Conservation (phyloP, 441 rosid genomes). For the Populus hybrid region DNA sequence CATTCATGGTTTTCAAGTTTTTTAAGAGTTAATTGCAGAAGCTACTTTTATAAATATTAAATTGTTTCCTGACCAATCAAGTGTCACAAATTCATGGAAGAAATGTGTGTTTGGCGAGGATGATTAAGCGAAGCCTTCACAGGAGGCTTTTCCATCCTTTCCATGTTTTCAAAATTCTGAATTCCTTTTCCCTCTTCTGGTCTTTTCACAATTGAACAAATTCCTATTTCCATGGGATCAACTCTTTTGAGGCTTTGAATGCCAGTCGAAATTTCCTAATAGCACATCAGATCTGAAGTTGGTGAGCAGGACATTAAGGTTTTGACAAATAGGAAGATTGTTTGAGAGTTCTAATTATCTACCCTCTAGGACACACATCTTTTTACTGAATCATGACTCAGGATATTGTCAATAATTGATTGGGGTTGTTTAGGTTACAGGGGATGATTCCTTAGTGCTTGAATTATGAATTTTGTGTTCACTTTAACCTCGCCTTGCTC, state of each 20-base stretch:
- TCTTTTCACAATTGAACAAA: background rate
- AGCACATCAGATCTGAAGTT: background rate
- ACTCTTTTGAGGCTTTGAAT: too few relatives aligned
- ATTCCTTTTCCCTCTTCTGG: background rate
- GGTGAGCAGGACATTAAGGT: background rate
- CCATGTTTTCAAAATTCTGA: background rate
- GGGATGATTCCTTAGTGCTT: background rate
- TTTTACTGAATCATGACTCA: background rate
- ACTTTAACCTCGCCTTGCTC: background rate
- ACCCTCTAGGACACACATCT: background rate
- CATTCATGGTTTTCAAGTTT: slow-evolving; percentile 1
- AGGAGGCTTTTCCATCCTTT: background rate
- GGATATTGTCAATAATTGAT: background rate
- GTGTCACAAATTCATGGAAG: background rate
- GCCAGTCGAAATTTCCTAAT: too few relatives aligned
- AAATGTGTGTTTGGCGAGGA: background rate
- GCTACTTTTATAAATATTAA: slow-evolving; percentile 7
- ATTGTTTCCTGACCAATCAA: slow-evolving; percentile 12
- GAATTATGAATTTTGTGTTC: background rate
- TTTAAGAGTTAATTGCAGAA: background rate
- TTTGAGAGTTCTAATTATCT: background rate
- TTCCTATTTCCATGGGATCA: too few relatives aligned
- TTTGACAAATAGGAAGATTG: background rate
- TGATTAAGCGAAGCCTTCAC: background rate
- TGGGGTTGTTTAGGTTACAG: background rate